These are phyloP conservation scores for Guillardia theta DNA, from an alignment of 78 protist species.

Conservation along the genomic window DNA sequence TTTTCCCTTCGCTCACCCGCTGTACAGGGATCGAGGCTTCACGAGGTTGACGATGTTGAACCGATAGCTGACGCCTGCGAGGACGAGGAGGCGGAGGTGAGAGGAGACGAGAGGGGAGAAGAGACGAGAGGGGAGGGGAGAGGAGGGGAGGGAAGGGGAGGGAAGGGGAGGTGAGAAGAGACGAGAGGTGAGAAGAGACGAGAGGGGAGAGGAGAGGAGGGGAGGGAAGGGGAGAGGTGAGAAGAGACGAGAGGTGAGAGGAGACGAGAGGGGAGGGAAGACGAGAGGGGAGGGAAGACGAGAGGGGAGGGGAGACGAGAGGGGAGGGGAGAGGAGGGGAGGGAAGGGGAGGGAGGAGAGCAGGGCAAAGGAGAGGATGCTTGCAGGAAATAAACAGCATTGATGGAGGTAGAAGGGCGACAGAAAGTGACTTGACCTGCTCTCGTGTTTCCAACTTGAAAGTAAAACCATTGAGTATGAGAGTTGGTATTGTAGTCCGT, in stretches of 20 bases:
- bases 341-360: neutral
- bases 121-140: neutral
- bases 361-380: too few relatives aligned
- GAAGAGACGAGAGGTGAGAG: neutral
- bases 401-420: too few relatives aligned
- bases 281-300: neutral
- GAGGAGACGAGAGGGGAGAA: neutral
- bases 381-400: too few relatives aligned
- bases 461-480: slow-evolving; percentile 29
- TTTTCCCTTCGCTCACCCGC: neutral
- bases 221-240: neutral
- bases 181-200: neutral
- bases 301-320: neutral
- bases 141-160: neutral
- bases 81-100: neutral
- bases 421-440: too few relatives aligned
- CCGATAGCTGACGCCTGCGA: neutral
- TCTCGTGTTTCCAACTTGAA: neutral
- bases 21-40: neutral
- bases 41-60: neutral
- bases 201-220: neutral
- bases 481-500: neutral
- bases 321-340: neutral
- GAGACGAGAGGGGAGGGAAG: neutral
- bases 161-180: neutral